A percentile compares a stretch with the other conserved stretches of the same genome.
phyloP scores from a whole-genome alignment of 2,329 filamentous ascomycete species.

The Camillea tinctor region DNA sequence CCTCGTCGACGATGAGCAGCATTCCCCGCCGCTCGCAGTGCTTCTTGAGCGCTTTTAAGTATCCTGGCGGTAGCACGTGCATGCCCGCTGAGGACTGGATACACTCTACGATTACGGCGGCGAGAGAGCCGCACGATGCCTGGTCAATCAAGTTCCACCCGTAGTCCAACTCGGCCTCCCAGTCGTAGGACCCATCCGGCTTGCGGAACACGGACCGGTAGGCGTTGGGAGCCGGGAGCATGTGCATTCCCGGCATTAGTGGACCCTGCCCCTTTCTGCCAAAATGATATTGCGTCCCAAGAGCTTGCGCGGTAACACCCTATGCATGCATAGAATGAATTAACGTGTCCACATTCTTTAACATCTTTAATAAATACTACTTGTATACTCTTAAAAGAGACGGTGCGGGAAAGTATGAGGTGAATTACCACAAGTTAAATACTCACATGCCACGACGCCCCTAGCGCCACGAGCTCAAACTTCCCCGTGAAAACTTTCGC shows the following conservation, averaged over 20 bases:
- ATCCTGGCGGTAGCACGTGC: constrained; percentile 56
- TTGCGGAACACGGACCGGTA: constrained; percentile 62
- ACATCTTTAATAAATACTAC: not conserved
- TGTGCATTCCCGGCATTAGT: constrained; percentile 54
- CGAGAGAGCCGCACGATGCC: constrained; percentile 59
- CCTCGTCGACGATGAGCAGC: constrained; percentile 62
- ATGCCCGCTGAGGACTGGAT: constrained; percentile 61
- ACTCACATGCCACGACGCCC: constrained; percentile 52
- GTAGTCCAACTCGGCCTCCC: constrained; percentile 62
- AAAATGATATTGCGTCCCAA: constrained; percentile 54
- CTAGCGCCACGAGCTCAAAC: constrained; percentile 62
- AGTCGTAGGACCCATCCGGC: constrained; percentile 61
- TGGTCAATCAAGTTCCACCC: constrained; percentile 61
- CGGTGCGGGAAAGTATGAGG: not conserved
- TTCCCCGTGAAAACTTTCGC: constrained; percentile 64
- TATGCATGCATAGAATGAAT: not conserved
- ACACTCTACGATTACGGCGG: constrained; percentile 63
- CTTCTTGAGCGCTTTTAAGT: constrained; percentile 53
- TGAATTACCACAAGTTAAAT: no score
- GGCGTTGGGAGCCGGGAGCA: constrained; percentile 58
- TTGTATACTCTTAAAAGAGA: not conserved
- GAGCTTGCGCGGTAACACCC: constrained; percentile 56
- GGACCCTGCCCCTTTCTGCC: constrained; percentile 50
- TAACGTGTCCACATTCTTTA: no score
- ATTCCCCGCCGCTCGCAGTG: constrained; percentile 57